Base-by-base conservation (phyloP, 1,284 basidiomycete species). In the Sanghuangporus baumii region DNA sequence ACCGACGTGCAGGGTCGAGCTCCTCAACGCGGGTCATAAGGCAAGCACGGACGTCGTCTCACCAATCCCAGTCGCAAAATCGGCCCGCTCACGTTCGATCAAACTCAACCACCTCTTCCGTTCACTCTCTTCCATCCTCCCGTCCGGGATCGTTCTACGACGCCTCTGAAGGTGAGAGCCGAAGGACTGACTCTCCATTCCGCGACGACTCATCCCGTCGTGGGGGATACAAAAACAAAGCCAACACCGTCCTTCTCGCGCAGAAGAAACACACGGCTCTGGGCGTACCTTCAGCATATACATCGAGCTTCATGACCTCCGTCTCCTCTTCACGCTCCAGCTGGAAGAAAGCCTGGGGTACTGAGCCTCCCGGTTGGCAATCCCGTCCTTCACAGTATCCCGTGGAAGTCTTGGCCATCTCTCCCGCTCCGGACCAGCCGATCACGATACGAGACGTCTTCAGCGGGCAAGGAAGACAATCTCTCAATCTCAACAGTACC, bases 331-430 rank as follows among this genome's bases (percentile, higher is more conserved):
- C 87, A 18, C 26, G 43, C 7, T 11, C 43, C 16, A 89, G 88
- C 70, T 93, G 90, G 90, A 92, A 90, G 78, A 91, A 91, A 73
- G 84, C 87, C 7, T 93, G 91, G 91, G 90, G 90, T 0, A 75
- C 86, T 37, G 91, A 93, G 70, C 90, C 90, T 4, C 90, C 90
- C 6, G 89, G 90, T 6, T 93, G 90, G 90, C 86, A 88, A 68
- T 85, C 80, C 48, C 84, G 89, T 11, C 81, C 84, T 9, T 80
- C 84, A 8, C 84, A 87, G 70, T 75, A 87, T 3, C 86, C 89
- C 0, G 78, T 90, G 38, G 90, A 92, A 72, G 87, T 91, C 7
- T 77, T 91, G 18, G 81, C 81, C 11, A 81, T 90, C 56, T 85
- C 81, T 0, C 84, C 86, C 12, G 76, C 78, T 1, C 75, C 74